These are phyloP conservation scores for Botrytis hyacinthi DNA, from an alignment of 2,329 filamentous ascomycete species.

Conservation along the genomic window DNA sequence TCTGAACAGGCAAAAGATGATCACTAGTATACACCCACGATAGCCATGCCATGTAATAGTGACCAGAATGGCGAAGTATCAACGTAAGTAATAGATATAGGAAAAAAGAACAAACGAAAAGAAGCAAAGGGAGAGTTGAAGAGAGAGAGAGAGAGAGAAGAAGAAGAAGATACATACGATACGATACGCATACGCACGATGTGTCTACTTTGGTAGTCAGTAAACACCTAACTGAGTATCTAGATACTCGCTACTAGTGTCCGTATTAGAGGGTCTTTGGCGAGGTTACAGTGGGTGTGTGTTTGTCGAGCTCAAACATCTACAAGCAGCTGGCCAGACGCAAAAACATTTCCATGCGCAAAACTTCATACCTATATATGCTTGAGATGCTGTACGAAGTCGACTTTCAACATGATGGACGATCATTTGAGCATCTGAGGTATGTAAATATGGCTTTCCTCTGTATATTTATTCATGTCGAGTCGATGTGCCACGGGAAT, in stretches of 20 bases:
- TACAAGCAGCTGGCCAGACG: not conserved
- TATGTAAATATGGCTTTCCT: not conserved
- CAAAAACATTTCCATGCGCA: not conserved
- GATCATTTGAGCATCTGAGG: not conserved
- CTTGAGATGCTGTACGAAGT: not conserved
- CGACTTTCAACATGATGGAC: not conserved
- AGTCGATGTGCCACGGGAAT: not conserved
- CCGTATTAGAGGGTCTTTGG: not conserved
- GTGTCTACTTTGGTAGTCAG: not conserved
- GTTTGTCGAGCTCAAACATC: not conserved
- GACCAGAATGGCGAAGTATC: not conserved
- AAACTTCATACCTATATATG: not conserved
- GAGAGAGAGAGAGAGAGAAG: not conserved
- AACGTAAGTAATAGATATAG: not conserved
- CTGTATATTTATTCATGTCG: not conserved
- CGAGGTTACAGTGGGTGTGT: not conserved
- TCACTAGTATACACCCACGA: not conserved
- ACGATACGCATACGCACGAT: not conserved
- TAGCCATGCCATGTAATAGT: not conserved
- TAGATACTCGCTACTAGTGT: not conserved
- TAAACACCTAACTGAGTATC: not conserved
- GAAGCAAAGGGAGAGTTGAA: not conserved
- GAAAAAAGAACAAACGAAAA: not conserved
- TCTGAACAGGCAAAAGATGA: not conserved
- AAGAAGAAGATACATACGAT: not conserved